Evolutionary conservation across 1,139 yeast genomes (phyloP).

Genomic region (Meyerozyma guilliermondii): DNA sequence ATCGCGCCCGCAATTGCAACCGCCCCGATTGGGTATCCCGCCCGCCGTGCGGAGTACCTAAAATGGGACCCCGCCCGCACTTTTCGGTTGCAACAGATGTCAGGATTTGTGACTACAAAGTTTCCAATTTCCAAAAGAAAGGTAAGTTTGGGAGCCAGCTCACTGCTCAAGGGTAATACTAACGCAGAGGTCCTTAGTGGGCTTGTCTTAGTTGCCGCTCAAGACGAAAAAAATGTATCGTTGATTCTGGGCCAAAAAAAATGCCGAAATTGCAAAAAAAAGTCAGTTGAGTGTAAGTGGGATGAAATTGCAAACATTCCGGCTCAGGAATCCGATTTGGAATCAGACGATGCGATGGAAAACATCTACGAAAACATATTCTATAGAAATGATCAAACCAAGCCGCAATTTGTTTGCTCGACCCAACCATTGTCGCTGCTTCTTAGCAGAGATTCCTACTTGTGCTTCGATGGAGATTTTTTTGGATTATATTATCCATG

Average conservation of each 20-base stretch:
- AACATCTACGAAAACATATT: constrained; percentile 14
- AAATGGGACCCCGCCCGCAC: no score
- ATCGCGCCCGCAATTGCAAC: constrained; percentile 4
- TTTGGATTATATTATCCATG: constrained; percentile 25
- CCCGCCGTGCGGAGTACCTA: background rate
- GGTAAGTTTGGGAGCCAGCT: constrained; percentile 2
- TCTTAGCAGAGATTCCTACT: constrained; percentile 22
- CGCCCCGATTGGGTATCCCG: background rate
- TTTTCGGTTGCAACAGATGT: no score
- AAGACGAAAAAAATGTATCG: constrained; percentile 13
- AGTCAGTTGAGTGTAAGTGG: constrained; percentile 7
- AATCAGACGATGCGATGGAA: constrained; percentile 4
- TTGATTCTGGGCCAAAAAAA: constrained; percentile 4
- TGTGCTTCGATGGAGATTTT: constrained; percentile 23
- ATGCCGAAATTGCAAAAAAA: constrained; percentile 11
- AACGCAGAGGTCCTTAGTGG: constrained; percentile 8
- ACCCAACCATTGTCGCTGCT: constrained; percentile 26
- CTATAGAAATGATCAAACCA: constrained; percentile 9
- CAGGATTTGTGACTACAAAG: constrained; percentile 1
- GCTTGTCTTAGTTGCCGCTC: constrained; percentile 16
- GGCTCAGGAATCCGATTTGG: background rate
- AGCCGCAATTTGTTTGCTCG: constrained; percentile 22
- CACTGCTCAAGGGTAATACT: background rate
- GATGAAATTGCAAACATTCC: background rate
- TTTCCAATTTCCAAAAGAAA: constrained; percentile 4